Percentiles rank a stretch among this genome's conserved stretches.
These are phyloP conservation scores for Petunia hybrid DNA, from an alignment of 305 asterid species.

Conservation along the genomic window DNA sequence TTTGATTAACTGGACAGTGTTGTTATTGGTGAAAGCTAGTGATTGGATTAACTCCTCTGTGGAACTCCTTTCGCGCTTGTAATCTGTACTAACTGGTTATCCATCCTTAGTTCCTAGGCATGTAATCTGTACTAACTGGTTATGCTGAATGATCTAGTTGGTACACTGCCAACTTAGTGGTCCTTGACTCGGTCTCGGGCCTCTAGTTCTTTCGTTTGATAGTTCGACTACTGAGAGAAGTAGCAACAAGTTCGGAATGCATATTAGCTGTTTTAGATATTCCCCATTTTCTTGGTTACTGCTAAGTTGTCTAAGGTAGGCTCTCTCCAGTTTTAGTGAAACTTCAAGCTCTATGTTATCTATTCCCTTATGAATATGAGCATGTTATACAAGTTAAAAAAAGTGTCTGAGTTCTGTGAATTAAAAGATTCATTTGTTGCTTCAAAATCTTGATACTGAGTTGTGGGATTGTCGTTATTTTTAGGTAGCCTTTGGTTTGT, in stretches of 20 bases:
- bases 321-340: too few species aligned
- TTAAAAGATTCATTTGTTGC: background rate
- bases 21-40: background rate
- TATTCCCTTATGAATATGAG: background rate
- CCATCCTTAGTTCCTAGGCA: background rate
- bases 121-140: background rate
- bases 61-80: background rate
- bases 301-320: too few species aligned
- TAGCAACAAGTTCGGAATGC: constrained; percentile 37
- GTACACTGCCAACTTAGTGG: background rate
- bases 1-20: constrained; percentile 23
- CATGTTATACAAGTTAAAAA: background rate
- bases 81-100: background rate
- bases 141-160: constrained; percentile 12
- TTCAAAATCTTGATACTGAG: background rate
- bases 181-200: background rate
- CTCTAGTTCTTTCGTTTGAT: background rate
- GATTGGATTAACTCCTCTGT: background rate
- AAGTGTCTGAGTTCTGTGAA: constrained; percentile 35
- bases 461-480: background rate
- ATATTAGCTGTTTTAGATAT: constrained; percentile 31
- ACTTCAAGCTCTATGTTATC: background rate
- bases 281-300: background rate
- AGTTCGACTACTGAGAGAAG: background rate
- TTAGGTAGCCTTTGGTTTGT: too few species aligned